These are phyloP conservation scores for Aspergillus bombycis DNA, from an alignment of 2,329 filamentous ascomycete genomes.

Conservation along the genomic window DNA sequence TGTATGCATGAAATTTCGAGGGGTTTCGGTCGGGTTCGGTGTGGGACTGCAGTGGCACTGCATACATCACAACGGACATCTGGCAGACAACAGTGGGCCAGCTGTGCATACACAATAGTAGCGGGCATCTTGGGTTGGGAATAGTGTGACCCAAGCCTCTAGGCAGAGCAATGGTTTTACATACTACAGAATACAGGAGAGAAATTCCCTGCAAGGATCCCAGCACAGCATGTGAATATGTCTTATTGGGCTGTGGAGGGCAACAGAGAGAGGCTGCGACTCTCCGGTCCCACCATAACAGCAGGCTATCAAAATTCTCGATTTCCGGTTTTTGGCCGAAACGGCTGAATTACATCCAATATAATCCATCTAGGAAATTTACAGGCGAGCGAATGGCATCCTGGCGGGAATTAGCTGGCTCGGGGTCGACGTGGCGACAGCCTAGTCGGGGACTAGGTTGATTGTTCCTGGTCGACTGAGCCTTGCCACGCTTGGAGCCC, in stretches of 20 bases:
- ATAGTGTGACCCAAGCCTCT: background rate
- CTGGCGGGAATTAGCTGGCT: background rate
- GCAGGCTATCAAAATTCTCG: background rate
- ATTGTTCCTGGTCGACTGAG: background rate
- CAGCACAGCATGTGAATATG: background rate
- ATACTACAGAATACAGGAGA: background rate
- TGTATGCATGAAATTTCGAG: slow-evolving; percentile 2
- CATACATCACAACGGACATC: slow-evolving; percentile 4
- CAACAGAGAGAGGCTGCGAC: background rate
- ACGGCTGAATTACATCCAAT: background rate
- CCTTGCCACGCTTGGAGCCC: background rate
- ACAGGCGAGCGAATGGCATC: background rate
- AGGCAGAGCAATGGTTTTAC: background rate
- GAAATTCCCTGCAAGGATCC: background rate
- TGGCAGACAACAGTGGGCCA: background rate
- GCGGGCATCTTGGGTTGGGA: background rate
- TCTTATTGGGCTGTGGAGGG: background rate
- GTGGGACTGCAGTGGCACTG: background rate
- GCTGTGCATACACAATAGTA: background rate
- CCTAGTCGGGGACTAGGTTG: background rate
- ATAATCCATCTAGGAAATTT: background rate
- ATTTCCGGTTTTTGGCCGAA: background rate
- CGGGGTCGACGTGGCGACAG: background rate
- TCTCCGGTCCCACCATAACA: background rate
- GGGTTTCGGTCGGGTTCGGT: background rate